These are phyloP conservation scores for Emmonsiellopsis sp. DNA, from an alignment of 2,329 filamentous ascomycete genomes.

Conservation along the genomic window DNA sequence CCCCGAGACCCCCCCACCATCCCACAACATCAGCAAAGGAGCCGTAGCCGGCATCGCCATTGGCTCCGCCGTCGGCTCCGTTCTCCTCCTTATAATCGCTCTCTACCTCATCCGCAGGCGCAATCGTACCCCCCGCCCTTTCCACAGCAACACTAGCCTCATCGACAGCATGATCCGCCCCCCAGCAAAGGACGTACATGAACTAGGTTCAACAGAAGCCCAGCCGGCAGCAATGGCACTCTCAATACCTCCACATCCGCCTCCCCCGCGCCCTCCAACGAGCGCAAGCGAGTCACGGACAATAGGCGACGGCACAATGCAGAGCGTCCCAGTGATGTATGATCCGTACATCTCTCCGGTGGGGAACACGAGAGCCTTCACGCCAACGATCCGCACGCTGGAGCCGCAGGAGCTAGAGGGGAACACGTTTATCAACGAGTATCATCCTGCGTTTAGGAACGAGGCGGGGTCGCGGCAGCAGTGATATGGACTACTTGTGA, in stretches of 20 bases:
- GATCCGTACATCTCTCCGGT: background rate
- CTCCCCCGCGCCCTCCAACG: background rate
- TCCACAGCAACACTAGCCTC: background rate
- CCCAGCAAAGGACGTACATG: background rate
- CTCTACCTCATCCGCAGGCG: background rate
- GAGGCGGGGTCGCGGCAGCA: background rate
- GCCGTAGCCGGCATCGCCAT: conserved; percentile 18
- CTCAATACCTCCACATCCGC: too few relatives aligned
- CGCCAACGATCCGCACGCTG: background rate
- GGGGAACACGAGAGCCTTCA: background rate
- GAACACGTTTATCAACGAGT: conserved; percentile 9
- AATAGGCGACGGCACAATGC: background rate
- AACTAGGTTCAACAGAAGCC: background rate
- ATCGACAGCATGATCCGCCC: background rate
- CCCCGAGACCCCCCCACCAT: background rate
- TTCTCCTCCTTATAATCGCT: conserved; percentile 6
- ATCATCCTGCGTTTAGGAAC: conserved; percentile 9
- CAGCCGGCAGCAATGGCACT: background rate
- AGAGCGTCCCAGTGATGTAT: background rate
- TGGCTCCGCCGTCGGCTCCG: conserved; percentile 8
- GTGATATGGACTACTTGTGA: background rate
- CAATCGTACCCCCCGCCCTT: background rate
- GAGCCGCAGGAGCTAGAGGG: conserved; percentile 9
- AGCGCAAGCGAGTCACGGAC: background rate
- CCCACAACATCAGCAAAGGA: conserved; percentile 9